Evolutionary conservation across 176 grass and related monocot genomes (phyloP), one percentile per base, ranked within the genome.

Genomic region (Aegilops longissima): DNA sequence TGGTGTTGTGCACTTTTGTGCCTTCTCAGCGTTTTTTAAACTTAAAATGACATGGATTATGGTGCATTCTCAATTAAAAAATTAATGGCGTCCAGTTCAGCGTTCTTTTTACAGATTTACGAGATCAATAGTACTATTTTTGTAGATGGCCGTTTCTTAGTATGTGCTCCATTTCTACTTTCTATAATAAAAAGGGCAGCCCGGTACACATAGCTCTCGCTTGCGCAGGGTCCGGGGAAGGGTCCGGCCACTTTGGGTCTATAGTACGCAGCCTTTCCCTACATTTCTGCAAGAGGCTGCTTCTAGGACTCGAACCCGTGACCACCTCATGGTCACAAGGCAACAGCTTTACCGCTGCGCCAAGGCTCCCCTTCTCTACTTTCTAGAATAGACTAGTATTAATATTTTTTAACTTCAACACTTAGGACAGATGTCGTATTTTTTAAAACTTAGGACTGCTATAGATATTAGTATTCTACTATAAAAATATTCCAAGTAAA

Each of bases 401-500:
- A 77, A 13, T 70, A 47, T 31, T 39, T 14, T 14, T 64, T 66
- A 58, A 81, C 35, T 38, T 52, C 65, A 54, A 67, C 27, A 54
- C 5, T 71, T 42, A 65, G 51, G 13, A 63, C 30, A 18, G 54
- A 58, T 58, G 54, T 58, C 54, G 14, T 17, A 17, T 17, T 49
- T 49, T 51, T 51, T 44, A 16, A 54, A 20, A 66, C 5, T 71
- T 42, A 65, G 51, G 20, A 63, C 39, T 83, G 16, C 78, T 78
- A 70, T 86, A 77, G 36, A 70, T 70, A 31, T 65, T 70, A 34
- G 29, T 45, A 67, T 52, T 52, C 49, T 52, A 52, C 49, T 52
- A 52, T 52, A 52, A 52, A 52, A 52, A 52, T 52, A 52, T 76
- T 75, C 44, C 61, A 80, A 74, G 73, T 30, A 73, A 7, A 86